Percentiles rank a stretch among this genome's conserved stretches.
phyloP scores from a whole-genome alignment of 306 rosid species.

The Rubus idaeus region DNA sequence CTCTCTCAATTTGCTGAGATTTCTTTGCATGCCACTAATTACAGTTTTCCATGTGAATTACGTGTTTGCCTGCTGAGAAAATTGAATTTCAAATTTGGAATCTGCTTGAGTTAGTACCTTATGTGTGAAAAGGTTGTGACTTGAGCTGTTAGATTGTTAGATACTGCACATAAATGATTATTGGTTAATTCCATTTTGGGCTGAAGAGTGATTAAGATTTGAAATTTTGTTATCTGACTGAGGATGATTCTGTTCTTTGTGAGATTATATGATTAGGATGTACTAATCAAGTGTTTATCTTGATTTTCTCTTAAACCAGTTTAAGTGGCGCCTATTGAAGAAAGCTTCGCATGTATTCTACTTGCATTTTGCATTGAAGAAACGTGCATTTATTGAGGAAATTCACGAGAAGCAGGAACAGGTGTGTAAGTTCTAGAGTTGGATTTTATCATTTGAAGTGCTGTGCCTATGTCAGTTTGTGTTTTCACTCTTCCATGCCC shows the following conservation, averaged over 20 bases:
- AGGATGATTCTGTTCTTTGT: neutral
- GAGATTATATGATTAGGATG: neutral
- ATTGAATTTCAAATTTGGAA: neutral
- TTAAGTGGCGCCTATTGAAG: conserved; percentile 94
- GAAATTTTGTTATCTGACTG: neutral
- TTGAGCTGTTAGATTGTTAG: neutral
- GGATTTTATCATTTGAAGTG: conserved; percentile 8
- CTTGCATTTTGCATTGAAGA: conserved; percentile 91
- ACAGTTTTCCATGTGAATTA: neutral
- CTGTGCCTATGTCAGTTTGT: neutral
- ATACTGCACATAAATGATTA: neutral
- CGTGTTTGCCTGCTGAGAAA: neutral
- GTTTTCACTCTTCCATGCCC: conserved; percentile 19
- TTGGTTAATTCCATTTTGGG: neutral
- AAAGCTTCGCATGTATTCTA: conserved; percentile 89
- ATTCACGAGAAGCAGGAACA: conserved; percentile 97
- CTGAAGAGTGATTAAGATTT: neutral
- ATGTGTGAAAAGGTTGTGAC: neutral
- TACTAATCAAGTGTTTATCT: neutral
- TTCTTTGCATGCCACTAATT: neutral
- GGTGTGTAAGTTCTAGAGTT: conserved; percentile 40
- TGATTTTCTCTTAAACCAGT: conserved; percentile 50
- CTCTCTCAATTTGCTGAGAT: neutral
- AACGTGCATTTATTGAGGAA: conserved; percentile 84
- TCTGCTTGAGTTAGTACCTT: no score